Evolutionary conservation across 1,284 basidiomycete genomes (phyloP).

Genomic region (Amanita bisporigera): DNA sequence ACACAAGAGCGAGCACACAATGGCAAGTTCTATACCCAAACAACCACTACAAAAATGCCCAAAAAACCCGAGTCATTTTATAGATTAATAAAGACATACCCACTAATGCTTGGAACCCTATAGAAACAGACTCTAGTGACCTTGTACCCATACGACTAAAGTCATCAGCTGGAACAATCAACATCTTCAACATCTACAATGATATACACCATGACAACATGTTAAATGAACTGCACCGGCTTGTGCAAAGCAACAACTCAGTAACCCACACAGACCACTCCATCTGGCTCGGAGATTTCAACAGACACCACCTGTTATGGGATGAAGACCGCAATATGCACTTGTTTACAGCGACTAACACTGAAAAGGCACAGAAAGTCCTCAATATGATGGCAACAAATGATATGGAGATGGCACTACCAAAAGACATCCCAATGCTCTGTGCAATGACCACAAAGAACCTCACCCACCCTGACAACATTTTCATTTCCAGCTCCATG

Average conservation of each 20-base stretch:
- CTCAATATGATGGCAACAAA: constrained; percentile 3
- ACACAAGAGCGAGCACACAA: background rate
- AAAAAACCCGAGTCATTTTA: background rate
- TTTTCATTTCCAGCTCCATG: constrained; percentile 28
- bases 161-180: no score
- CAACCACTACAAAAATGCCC: background rate
- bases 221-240: background rate
- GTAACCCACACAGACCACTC: background rate
- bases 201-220: background rate
- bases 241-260: background rate
- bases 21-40: background rate
- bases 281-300: constrained; percentile 50
- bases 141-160: no score
- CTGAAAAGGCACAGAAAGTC: background rate
- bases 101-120: no score
- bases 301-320: constrained; percentile 52
- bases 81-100: no score
- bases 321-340: constrained; percentile 43
- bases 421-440: constrained; percentile 34
- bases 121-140: no score
- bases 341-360: constrained; percentile 34
- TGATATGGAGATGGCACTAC: constrained; percentile 31
- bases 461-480: constrained; percentile 39
- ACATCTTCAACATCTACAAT: no score
- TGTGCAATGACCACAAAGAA: constrained; percentile 23